Evolutionary conservation across 805 yeast species (phyloP), one percentile per base, ranked within the genome.

Genomic region (Diddensiella transvaalensis): DNA sequence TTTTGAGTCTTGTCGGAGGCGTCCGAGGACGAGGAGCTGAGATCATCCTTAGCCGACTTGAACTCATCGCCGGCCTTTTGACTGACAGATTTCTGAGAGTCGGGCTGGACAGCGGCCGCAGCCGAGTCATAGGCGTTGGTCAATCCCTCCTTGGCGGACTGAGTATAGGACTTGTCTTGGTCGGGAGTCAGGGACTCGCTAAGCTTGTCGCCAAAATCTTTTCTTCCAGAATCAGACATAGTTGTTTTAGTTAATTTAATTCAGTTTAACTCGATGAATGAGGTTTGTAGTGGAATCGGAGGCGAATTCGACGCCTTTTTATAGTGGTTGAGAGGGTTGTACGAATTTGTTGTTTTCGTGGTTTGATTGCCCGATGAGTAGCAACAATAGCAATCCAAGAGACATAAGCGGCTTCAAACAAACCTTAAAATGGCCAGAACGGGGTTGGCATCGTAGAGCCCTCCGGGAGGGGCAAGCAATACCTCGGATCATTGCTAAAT

Each of bases 181-280:
- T 87, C 83, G 56, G 95, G 95, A 57, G 77, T 84, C 38, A 83
- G 51, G 38, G 77, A 62, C 74, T 87, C 95, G 46, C 76, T 49
- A 58, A 78, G 70, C 70, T 87, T 85, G 66, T 83, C 84, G 56
- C 81, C 58, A 64, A 87, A 76, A 65, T 78, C 71, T 73, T 88
- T 87, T 83, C 96, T 85, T 61, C 85, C 87, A 53, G 76, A 63
- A 43, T 52, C 54, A 47, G 54, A 42, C 55, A 52, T 52, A 48
- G 42, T 21, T 11, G 13, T 13, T 26, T 26, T 26, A 26, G 13
- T 26, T 26, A 13, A 26, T 26, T 26, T 26, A 13, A 26, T 26
- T 26, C 13, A 13, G 13, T 26, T 26, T 8, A 26, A n/a, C n/a
- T n/a, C n/a, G n/a, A n/a, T n/a, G n/a, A n/a, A n/a, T 41, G 47